Base-by-base conservation (phyloP, 2,329 filamentous ascomycete genomes). In the Alternaria dauci region DNA sequence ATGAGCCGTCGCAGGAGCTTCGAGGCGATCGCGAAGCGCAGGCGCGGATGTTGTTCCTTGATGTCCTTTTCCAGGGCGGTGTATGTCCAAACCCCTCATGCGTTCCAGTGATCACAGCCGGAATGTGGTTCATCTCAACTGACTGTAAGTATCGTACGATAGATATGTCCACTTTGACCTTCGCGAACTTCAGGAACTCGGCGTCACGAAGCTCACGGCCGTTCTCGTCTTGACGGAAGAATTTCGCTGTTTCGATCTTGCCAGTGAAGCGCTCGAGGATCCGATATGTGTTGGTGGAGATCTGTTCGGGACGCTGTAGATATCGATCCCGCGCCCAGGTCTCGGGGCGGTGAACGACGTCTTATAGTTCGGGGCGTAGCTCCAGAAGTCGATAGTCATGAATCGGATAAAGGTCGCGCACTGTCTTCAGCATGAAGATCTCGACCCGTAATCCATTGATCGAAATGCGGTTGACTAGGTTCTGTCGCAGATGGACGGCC, bases 261-360 rank as follows among this genome's bases (percentile, higher is more conserved):
- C 62, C 61, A 8, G 55, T 69, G 23, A 69, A 70, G 3, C 62
- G 66, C 2, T 70, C 39, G 5, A 64, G 28, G 18, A 66, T 55
- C 16, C 61, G 57, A 39, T 48, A 54, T 0, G 62, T 58, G 7
- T 55, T 57, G 3, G n/a, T 26, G 1, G 66, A 67, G 4, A 66
- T 48, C 30, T 44, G 57, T 12, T 58, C 53, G 12, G 20, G 11
- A 7, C 36, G 34, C 18, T 59, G 28, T 4, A 63, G 44, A 39
- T 63, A 66, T 5, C 47, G 58, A n/a, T 47, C 16, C 0, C 18
- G 54, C 3, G 63, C 62, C 62, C 62, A 65, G 12, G 43, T 20
- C 47, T 68, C 58, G 8, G 34, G 8, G 0, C 55, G 63, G n/a
- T 42, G 8, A 8, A 48, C 16, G 8, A 68, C 48, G 18, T 66